These are phyloP conservation scores for Sarocladium brachiariae DNA, from an alignment of 2,329 filamentous ascomycete species.

Conservation along the genomic window DNA sequence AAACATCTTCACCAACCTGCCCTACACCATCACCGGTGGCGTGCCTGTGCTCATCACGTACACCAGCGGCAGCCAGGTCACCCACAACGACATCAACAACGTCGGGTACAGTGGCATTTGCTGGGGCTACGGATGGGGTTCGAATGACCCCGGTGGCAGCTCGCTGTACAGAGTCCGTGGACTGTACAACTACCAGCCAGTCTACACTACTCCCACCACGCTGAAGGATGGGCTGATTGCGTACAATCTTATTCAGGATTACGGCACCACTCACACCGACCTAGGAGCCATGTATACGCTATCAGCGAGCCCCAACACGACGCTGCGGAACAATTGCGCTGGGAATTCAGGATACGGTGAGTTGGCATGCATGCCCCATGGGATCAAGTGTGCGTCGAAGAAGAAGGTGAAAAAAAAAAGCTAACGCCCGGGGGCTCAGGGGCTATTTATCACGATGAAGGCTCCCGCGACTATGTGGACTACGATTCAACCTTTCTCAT, in stretches of 20 bases:
- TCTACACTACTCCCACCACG: slow-evolving; percentile 2
- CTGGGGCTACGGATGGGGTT: slow-evolving; percentile 5
- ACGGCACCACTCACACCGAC: not conserved
- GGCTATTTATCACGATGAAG: no score
- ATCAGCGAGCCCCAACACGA: not conserved
- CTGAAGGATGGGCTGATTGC: not conserved
- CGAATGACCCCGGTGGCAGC: slow-evolving; percentile 6
- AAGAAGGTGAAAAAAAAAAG: no score
- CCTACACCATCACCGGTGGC: not conserved
- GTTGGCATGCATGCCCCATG: no score
- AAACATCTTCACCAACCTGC: slow-evolving; percentile 2
- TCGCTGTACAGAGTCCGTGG: not conserved
- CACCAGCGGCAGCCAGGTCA: not conserved
- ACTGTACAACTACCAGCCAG: slow-evolving; percentile 6
- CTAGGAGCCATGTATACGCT: slow-evolving; percentile 1
- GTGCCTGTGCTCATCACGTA: not conserved
- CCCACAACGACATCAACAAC: slow-evolving; percentile 3
- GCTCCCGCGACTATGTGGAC: no score
- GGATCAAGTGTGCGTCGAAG: no score
- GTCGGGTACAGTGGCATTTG: slow-evolving; percentile 4
- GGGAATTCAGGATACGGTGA: no score
- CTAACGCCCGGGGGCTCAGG: no score
- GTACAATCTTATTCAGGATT: not conserved
- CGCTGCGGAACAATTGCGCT: not conserved
- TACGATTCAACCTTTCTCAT: no score